Evolutionary conservation across 129 eudicot species (phyloP).

Genomic region (Glebionis coronaria): DNA sequence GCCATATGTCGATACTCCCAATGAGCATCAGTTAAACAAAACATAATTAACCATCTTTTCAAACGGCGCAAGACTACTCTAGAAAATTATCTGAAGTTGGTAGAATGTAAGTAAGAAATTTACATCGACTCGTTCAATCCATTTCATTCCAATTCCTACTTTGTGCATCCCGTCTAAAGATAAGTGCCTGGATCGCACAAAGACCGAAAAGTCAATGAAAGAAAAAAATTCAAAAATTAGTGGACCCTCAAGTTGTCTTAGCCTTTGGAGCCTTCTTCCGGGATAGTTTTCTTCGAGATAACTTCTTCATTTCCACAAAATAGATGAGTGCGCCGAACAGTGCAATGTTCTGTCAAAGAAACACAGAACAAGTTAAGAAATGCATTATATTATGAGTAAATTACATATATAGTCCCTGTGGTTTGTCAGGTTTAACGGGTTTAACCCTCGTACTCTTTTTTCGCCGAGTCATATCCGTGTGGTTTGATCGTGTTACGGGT

Average conservation of each 20-base stretch:
- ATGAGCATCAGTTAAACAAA: too few species aligned
- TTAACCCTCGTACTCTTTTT: too few species aligned
- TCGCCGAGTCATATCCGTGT: too few species aligned
- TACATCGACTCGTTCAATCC: neutral
- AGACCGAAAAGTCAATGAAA: neutral
- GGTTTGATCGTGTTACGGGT: too few species aligned
- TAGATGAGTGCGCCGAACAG: conserved; percentile 66
- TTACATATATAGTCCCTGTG: too few species aligned
- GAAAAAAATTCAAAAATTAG: neutral
- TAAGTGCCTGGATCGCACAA: neutral
- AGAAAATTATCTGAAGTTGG: too few species aligned
- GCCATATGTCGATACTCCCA: too few species aligned
- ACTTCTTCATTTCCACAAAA: conserved; percentile 73
- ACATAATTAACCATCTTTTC: too few species aligned
- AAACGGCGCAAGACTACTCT: too few species aligned
- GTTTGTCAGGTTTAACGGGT: too few species aligned
- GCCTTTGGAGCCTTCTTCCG: conserved; percentile 52
- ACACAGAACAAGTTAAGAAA: neutral
- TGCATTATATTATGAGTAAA: neutral
- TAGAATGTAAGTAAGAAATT: neutral
- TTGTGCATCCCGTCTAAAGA: conserved; percentile 6
- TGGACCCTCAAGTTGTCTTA: conserved; percentile 35
- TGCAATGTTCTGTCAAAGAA: conserved; percentile 49
- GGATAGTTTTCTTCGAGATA: conserved; percentile 41
- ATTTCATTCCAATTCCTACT: neutral